phyloP scores from a whole-genome alignment of 345 rosid genomes.

The Carallia pectinifolia region DNA sequence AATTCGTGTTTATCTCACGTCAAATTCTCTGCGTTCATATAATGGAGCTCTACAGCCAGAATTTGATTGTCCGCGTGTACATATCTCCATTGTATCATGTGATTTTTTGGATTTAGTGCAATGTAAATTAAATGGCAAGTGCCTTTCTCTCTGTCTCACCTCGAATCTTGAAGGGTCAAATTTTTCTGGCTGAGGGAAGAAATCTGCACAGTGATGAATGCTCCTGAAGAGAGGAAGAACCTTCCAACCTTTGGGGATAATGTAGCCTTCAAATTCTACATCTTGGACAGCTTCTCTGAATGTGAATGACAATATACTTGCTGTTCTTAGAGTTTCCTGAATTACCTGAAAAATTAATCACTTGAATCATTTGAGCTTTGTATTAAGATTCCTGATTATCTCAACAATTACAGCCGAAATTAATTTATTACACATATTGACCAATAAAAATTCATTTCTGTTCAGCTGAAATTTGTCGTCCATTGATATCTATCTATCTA shows the following conservation, averaged over 20 bases:
- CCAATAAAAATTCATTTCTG: no score
- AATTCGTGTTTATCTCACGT: no score
- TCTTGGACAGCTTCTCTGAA: slow-evolving; percentile 91
- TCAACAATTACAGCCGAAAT: no score
- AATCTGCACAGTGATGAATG: slow-evolving; percentile 74
- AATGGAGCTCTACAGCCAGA: no score
- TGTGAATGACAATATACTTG: slow-evolving; percentile 87
- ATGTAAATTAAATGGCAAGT: not conserved
- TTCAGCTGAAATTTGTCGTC: not conserved
- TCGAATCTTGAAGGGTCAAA: slow-evolving; percentile 90
- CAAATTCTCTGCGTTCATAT: no score
- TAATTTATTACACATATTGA: no score
- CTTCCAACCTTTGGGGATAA: slow-evolving; percentile 94
- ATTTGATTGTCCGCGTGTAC: no score
- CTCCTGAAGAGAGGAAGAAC: slow-evolving; percentile 88
- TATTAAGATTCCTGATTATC: no score
- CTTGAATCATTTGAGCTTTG: no score
- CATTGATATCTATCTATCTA: not conserved
- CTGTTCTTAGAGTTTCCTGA: slow-evolving; percentile 85
- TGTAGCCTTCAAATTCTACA: slow-evolving; percentile 69
- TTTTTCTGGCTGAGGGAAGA: slow-evolving; percentile 70
- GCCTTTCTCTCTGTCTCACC: slow-evolving; percentile 29
- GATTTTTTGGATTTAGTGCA: not conserved
- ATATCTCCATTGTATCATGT: not conserved
- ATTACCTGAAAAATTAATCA: slow-evolving; percentile 55